phyloP scores from a whole-genome alignment of 2,329 filamentous ascomycete species.

The Macrophomina pseudophaseolina region DNA sequence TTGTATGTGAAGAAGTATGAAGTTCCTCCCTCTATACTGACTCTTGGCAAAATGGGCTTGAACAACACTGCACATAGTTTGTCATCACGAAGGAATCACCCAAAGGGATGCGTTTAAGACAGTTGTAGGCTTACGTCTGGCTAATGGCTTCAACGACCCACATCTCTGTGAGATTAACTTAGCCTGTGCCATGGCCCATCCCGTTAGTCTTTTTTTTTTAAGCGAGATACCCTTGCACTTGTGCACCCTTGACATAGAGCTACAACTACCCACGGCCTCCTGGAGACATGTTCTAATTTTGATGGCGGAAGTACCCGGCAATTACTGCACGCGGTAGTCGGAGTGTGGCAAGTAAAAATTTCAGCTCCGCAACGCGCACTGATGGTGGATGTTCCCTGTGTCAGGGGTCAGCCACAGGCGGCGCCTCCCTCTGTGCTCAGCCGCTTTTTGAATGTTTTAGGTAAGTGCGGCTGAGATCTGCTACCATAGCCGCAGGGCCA shows the following conservation, averaged over 20 bases:
- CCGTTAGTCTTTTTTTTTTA: not conserved
- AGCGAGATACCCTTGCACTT: not conserved
- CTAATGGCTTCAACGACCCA: no score
- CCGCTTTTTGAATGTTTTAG: not conserved
- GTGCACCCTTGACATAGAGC: not conserved
- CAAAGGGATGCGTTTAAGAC: no score
- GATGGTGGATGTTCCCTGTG: not conserved
- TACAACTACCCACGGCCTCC: not conserved
- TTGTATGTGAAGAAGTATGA: no score
- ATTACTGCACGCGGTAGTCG: not conserved
- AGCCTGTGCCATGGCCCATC: no score
- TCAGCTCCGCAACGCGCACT: not conserved
- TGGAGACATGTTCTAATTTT: not conserved
- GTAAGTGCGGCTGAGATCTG: not conserved
- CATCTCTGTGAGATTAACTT: no score
- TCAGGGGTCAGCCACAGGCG: conserved; percentile 17
- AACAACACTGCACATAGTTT: no score
- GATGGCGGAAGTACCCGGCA: not conserved
- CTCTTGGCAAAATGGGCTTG: no score
- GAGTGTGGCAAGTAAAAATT: not conserved
- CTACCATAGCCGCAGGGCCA: not conserved
- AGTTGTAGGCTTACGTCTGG: no score
- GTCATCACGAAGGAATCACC: no score
- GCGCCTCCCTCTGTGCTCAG: conserved; percentile 3
- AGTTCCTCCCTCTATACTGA: no score